Evolutionary conservation across 768 basidiomycete genomes (phyloP).

Genomic region (Hypholoma fasciculare): DNA sequence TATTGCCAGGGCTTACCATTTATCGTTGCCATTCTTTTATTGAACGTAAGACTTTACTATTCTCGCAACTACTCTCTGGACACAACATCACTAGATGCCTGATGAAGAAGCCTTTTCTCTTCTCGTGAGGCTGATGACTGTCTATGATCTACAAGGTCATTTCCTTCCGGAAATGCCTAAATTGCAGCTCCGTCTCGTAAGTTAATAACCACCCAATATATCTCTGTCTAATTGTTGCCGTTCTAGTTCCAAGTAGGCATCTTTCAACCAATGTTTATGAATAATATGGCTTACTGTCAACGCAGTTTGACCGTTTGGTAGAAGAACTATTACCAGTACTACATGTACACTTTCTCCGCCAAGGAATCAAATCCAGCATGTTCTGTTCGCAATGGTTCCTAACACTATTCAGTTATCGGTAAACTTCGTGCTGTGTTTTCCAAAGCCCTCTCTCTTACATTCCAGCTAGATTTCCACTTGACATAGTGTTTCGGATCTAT

Average conservation of each 20-base stretch:
- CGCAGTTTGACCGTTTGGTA: conserved; percentile 88
- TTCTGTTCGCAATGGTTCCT: conserved; percentile 99
- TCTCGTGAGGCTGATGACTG: conserved; percentile 92
- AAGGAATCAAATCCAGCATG: conserved; percentile 97
- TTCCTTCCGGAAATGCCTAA: conserved; percentile 99
- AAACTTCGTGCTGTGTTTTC: conserved; percentile 18
- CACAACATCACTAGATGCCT: conserved; percentile 74
- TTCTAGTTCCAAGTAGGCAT: conserved; percentile 24
- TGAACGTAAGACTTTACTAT: conserved; percentile 64
- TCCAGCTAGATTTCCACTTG: conserved; percentile 78
- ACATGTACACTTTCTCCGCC: conserved; percentile 89
- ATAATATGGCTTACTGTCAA: background rate
- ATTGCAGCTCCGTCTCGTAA: conserved; percentile 85
- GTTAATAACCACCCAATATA: conserved; percentile 18
- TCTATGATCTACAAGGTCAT: conserved; percentile 94
- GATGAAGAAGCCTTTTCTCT: conserved; percentile 99
- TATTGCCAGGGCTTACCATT: conserved; percentile 98
- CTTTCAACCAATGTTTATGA: background rate
- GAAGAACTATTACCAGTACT: conserved; percentile 93
- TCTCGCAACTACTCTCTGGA: background rate
- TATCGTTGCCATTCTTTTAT: conserved; percentile 87
- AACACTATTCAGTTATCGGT: conserved; percentile 96
- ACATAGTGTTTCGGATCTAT: conserved; percentile 94
- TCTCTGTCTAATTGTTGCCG: background rate
- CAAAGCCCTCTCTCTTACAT: background rate